Evolutionary conservation across 805 yeast species (phyloP), one percentile per base, ranked within the genome.

Genomic region (Nakazawaea populi): DNA sequence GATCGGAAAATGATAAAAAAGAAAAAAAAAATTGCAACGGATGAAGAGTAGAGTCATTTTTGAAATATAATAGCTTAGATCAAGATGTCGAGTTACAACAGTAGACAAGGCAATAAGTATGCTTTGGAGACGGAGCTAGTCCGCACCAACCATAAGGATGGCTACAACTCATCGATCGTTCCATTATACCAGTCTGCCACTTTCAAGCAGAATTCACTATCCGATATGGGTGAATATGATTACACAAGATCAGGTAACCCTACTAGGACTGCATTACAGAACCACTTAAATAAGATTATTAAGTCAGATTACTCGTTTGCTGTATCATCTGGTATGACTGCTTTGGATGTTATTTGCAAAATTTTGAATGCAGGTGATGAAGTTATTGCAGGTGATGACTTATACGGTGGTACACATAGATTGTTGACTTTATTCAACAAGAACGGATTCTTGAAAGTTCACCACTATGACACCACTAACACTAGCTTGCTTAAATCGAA

Each of bases 171-270:
- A 1, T 85, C 94, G 5, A 84, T 85, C 30, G 89, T 95, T 9
- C 97, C 98, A 4, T 73, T 91, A 40, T 91, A 91, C 69, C 96
- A 89, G 66, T 81, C 94, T 0, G 96, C 98, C n/a, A 91, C 98
- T 5, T 91, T 91, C 74, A 90, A 89, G 68, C 94, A 88, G 66
- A 76, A 75, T 43, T 79, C 87, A 0, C 70, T 88, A 54, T 72
- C 79, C 39, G 82, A 85, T 59, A 79, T 87, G 84, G 92, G 95
- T 2, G 85, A 83, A 58, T 89, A 83, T 63, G 92, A 85, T 64
- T 88, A 88, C 68, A 89, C 97, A 0, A 76, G 98, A 58, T 85
- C 95, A 11, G 97, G 98, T 4, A 91, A 91, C 69, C 98, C 98
- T 28, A 89, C 97, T 1, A 76, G 98, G 66, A 80, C 92, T 0